Conservation (phyloP, 345 rosid genomes). For the Trapa bicornis region DNA sequence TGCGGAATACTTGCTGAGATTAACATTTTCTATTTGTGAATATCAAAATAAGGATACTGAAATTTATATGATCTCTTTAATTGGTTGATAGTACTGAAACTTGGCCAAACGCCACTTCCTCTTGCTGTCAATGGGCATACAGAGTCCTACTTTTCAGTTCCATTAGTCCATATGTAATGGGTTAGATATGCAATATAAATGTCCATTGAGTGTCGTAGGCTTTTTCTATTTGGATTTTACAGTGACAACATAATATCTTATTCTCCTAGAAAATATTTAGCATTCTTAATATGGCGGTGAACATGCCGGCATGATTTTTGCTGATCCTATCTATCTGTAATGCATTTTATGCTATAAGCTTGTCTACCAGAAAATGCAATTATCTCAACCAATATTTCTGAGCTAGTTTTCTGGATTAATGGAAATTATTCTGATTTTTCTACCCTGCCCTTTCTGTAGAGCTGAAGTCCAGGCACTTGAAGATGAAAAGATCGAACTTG, state of each 20-base stretch:
- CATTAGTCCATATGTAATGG: not conserved
- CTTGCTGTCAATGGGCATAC: not conserved
- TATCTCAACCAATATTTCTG: not conserved
- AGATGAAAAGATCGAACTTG: constrained; percentile 48
- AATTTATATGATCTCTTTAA: not conserved
- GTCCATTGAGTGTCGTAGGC: not conserved
- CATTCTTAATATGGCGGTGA: too few species aligned
- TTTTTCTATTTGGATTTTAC: not conserved
- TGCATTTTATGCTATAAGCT: not conserved
- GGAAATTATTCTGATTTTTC: not conserved
- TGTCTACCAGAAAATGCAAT: not conserved
- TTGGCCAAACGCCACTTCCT: not conserved
- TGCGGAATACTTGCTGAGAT: not conserved
- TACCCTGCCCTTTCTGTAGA: constrained; percentile 19
- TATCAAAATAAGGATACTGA: not conserved
- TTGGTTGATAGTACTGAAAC: not conserved
- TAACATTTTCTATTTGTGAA: not conserved
- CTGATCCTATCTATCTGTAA: not conserved
- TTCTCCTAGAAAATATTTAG: not conserved
- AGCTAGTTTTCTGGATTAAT: not conserved
- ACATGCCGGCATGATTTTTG: not conserved
- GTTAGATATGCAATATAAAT: not conserved
- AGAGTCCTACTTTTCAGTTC: not conserved
- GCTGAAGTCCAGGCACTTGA: constrained; percentile 60
- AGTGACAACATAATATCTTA: not conserved